Base-by-base conservation (phyloP, 1,139 yeast species). In the Taiozyma onychis region DNA sequence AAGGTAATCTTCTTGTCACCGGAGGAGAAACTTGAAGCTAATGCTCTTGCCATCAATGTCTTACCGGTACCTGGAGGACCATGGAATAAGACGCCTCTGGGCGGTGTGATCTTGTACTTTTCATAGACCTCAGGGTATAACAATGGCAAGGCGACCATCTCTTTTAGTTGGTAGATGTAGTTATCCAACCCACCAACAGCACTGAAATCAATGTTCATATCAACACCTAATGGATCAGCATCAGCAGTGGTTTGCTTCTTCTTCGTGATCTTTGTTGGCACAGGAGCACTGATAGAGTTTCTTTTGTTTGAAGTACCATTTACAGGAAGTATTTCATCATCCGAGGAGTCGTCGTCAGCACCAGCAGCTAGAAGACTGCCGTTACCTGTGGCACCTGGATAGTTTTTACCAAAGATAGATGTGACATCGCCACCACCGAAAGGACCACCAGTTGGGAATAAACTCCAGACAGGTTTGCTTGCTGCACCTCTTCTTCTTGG, bases 61-160 rank as follows among this genome's bases (percentile, higher is more conserved):
- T 95, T 95, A 75, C 99, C 99, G 0, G 99, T 95, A 58, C 99
- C 99, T 1, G 99, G 99, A 4, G 99, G 99, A 42, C 99, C 99
- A 69, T 95, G 99, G 71, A 95, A 95, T 50, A 95, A 70, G 1
- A 95, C 99, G 55, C 99, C 99, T 58, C 99, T 76, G 16, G 99
- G 99, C 3, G 99, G 99, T 0, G 97, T 89, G 37, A 93, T 90
- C 49, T 83, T 85, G 65, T 95, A 95, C 63, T 85, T 83, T 60
- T 89, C 89, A 64, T 91, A 95, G 21, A 95, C 78, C 66, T 95
- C 99, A 1, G 99, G 99, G 59, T 95, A 95, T 51, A 91, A 70
- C 54, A 95, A 72, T 0, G 99, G 99, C 51, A 95, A 72, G 0
- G 96, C 90, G 11, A 95, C 96, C 99, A 95, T 95, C 68, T 95